Base-by-base conservation (phyloP, 1,139 yeast genomes). In the Hemisphaericaspora subhashii region DNA sequence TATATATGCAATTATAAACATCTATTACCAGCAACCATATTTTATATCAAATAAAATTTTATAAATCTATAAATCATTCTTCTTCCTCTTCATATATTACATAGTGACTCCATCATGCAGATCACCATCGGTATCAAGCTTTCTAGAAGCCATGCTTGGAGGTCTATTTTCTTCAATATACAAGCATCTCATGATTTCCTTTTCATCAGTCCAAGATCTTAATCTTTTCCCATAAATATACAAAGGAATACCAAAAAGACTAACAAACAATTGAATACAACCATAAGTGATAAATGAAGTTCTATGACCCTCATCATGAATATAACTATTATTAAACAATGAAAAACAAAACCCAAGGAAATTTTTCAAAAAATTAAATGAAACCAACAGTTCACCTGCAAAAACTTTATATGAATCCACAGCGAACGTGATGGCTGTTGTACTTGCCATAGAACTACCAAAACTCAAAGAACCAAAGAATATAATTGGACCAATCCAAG, bases 361-460 rank as follows among this genome's bases (percentile, higher is more conserved):
- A 50, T 80, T 80, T 53, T 80, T 80, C 40, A 68, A 57, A 38
- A 80, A 63, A 53, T 79, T 79, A 41, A 79, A 64, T 9, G 81
- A 66, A 3, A 80, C 86, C 36, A 80, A 64, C 0, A 80, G 68
- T 53, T 80, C 86, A 7, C 79, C 72, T 0, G 86, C 83, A 62
- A 72, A 78, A 65, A 72, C 64, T 45, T 72, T 74, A 56, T 80
- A 79, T 5, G 77, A 70, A 53, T 80, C 86, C 16, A 80, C 81
- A 2, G 79, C 68, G 51, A 71, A 79, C 1, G 85, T 78, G 41
- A 79, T 80, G 10, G 82, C 79, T 1, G 83, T 75, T 5, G 84
- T 78, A 31, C 82, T 75, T 0, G 83, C 82, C 53, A 79, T 61
- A 1, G 81, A 72, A 42, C 81, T 71, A 10, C 86, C 86, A 58